Base-by-base conservation (phyloP, 768 basidiomycete species). In the Macrolepiota dolichaula region DNA sequence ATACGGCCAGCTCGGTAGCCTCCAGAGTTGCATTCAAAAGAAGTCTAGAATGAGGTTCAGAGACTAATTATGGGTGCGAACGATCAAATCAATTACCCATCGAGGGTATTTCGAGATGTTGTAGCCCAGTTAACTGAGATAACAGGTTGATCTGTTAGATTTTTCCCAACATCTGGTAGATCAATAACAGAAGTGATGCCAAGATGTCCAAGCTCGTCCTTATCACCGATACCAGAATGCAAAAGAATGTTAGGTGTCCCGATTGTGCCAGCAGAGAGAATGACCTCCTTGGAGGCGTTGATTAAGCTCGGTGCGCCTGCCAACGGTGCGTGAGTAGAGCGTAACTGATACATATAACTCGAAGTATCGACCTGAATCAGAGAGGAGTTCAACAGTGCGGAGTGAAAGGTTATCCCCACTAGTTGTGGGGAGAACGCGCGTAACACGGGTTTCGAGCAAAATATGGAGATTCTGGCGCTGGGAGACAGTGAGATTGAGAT, bases 211-310 rank as follows among this genome's bases (percentile, higher is more conserved):
- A 77, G 69, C 12, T 67, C 66, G 29, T 44, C 35, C 12, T 54
- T 57, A 38, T 69, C 65, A 13, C 78, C 77, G 22, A 79, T 75
- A 35, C 77, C 77, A 12, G 74, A 76, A 27, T 73, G 69, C 51
- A 74, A 63, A 6, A 78, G 67, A 32, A 79, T 69, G 1, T 74
- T 72, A 0, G 77, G 74, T 1, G 77, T 77, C 9, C 72, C 74
- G 44, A 78, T 65, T 2, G 73, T 51, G 1, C 79, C 79, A 13
- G 73, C 74, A 0, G 72, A 70, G 4, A 88, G 64, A 17, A 88
- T 76, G 57, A 88, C 73, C 64, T 88, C 86, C 62, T 81, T 83
- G 59, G 65, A 68, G 0, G 85, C 86, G 0, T 63, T 70, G 1
- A 70, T 15, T 36, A 42, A 44, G 54, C 17, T 24, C 37, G 15